Base-by-base conservation (phyloP, 164 flowering plant genomes). In the Annona cherimola region DNA sequence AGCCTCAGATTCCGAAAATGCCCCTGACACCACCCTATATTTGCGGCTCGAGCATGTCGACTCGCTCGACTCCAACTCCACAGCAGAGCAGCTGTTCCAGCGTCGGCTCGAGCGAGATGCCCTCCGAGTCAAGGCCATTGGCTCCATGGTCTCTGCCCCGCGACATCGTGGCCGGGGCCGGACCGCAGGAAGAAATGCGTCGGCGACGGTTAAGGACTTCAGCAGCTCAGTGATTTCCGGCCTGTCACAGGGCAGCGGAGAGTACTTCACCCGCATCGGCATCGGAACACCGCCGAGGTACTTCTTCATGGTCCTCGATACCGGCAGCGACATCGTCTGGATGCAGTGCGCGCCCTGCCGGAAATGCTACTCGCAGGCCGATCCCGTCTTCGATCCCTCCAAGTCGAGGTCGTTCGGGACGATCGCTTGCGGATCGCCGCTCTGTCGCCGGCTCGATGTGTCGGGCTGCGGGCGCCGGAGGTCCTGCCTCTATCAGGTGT, bases 311-410 rank as follows among this genome's bases (percentile, higher is more conserved):
- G 98, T 93, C 35, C 81, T 95, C 4, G 99, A 95, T 70, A 95
- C 99, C 4, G 99, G 99, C 18, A 88, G 93, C 76, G 99, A 95
- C 79, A 80, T 95, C 71, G 85, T 87, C 16, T 95, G 99, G 99
- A 50, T 93, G 70, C 99, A 95, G 75, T 95, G 99, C 71, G 78
- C 89, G 3, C 99, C 98, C 0, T 95, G 99, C 76, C 75, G 72
- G 73, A 87, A 81, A 63, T 95, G 99, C 78, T 95, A 95, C 85
- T 64, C 88, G 4, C 99, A 95, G 69, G 8, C 88, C 35, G 98
- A 87, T 79, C 97, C 94, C 20, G 72, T 95, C 41, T 95, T 95
- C 81, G 83, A 95, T 78, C 99, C 98, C 60, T n/a, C 69, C 0
- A 80, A 75, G 39, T 95, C 99, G 0, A 12, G 61, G 0, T 78